Percentiles rank a stretch among this genome's conserved stretches.
phyloP scores from a whole-genome alignment of 306 rosid species.

The Hippophae gyantsensis region DNA sequence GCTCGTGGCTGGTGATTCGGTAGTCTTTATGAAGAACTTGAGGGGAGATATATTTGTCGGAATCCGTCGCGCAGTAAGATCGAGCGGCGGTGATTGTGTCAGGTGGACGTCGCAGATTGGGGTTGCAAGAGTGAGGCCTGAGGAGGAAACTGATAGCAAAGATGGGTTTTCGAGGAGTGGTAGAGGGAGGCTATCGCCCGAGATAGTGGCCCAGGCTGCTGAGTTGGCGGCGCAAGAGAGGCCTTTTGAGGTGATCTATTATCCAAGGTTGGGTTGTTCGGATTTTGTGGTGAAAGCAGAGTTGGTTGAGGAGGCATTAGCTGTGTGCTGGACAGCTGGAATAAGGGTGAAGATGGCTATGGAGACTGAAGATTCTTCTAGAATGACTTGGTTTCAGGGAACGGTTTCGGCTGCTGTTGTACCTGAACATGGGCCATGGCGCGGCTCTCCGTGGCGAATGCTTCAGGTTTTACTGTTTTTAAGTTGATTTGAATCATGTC shows the following conservation, averaged over 20 bases:
- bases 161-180: constrained; percentile 28
- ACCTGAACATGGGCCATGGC: constrained; percentile 31
- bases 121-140: constrained; percentile 4
- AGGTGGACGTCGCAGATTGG: constrained; percentile 25
- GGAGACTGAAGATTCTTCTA: constrained; percentile 58
- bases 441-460: constrained; percentile 59
- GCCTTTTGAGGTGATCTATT: constrained; percentile 61
- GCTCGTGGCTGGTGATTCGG: constrained; percentile 62
- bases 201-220: constrained; percentile 38
- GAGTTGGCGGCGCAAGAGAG: constrained; percentile 42
- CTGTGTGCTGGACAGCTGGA: constrained; percentile 34
- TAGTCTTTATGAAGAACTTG: constrained; percentile 44
- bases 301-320: constrained; percentile 39
- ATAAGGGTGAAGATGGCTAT: constrained; percentile 52
- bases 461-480: constrained; percentile 39
- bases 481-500: no score
- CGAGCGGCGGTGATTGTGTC: not conserved
- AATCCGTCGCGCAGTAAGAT: constrained; percentile 42
- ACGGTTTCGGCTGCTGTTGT: constrained; percentile 21
- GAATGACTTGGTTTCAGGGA: constrained; percentile 62
- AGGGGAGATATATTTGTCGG: constrained; percentile 39
- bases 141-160: constrained; percentile 21
- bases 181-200: constrained; percentile 32
- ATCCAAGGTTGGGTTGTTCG: constrained; percentile 51
- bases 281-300: constrained; percentile 63